Base-by-base conservation (phyloP, 2,329 filamentous ascomycete genomes). In the Myrmaecium sp. region DNA sequence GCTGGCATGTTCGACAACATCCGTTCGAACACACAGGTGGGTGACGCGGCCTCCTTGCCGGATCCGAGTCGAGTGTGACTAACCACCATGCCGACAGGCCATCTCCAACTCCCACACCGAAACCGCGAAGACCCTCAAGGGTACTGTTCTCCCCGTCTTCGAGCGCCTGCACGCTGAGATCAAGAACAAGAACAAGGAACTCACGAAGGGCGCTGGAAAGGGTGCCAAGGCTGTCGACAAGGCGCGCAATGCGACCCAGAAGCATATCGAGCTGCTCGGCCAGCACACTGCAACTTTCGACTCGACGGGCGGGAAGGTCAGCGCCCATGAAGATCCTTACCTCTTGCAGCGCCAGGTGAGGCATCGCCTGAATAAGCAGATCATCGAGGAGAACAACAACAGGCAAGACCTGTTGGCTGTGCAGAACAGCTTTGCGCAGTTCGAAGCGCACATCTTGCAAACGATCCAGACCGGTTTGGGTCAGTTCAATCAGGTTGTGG, bases 311-410 rank as follows among this genome's bases (percentile, higher is more conserved):
- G 78, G 73, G 33, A 77, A 69, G 44, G 57, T 86, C 40, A 66
- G 69, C 22, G 68, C 80, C 2, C 46, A 58, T 8, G 72, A 93
- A 17, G 89, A 98, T 48, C 89, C 89, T 4, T 98, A 95, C 47
- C 66, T 95, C 30, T 51, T 95, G 23, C 70, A 76, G 42, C 74
- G 86, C 17, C 79, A 80, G 32, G 73, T 94, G 31, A 57, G 80
- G 36, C 69, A 94, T 57, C 74, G 83, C 22, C 62, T 98, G 29
- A 74, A 81, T 64, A 86, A 79, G 60, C 89, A 98, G 58, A 69
- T 95, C 18, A 62, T 81, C 24, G 82, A 93, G 47, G 89, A 98
- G 60, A 98, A 98, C 64, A 91, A 84, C 60, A 86, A 91, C 57
- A 72, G 76, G 36, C 81, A 92, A 47, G 89, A 98, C 47, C 66